phyloP scores from a whole-genome alignment of 257 asterid genomes.

The Cynanchum wilfordii region DNA sequence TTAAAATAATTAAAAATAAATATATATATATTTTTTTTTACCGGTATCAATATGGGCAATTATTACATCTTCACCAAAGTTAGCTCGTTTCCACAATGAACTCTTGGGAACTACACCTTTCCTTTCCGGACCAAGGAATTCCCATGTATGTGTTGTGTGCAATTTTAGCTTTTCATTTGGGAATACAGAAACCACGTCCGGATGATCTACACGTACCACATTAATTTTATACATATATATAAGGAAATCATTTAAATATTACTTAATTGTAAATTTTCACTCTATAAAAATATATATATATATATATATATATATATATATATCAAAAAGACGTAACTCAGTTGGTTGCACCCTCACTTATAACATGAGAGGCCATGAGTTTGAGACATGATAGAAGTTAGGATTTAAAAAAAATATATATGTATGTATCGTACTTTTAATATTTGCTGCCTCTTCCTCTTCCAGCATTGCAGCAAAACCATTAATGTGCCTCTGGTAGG shows the following conservation, averaged over 20 bases:
- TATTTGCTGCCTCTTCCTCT: slow-evolving; percentile 50
- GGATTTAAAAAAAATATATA: too few relatives aligned
- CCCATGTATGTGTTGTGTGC: slow-evolving; percentile 86
- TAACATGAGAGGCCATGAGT: too few relatives aligned
- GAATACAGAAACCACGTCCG: slow-evolving; percentile 59
- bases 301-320: neutral
- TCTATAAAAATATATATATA: too few relatives aligned
- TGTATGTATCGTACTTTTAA: slow-evolving; percentile 33
- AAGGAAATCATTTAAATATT: too few relatives aligned
- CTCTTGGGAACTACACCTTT: slow-evolving; percentile 31
- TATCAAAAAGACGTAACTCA: too few relatives aligned
- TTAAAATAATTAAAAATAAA: neutral
- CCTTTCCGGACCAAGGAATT: slow-evolving; percentile 49
- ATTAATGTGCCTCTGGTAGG: slow-evolving; percentile 57
- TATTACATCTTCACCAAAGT: slow-evolving; percentile 51
- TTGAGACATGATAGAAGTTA: too few relatives aligned
- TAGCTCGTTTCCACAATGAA: slow-evolving; percentile 58
- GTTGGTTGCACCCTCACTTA: too few relatives aligned
- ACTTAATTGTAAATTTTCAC: too few relatives aligned
- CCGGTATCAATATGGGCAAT: slow-evolving; percentile 67
- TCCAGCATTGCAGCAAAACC: slow-evolving; percentile 54
- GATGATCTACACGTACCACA: slow-evolving; percentile 36
- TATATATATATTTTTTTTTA: too few relatives aligned
- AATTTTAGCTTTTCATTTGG: slow-evolving; percentile 30
- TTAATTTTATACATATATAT: too few relatives aligned